A percentile compares a stretch with the other conserved stretches of the same genome.
phyloP scores from a whole-genome alignment of 495 filamentous ascomycete species.

The Amphirosellinia nigrospora region DNA sequence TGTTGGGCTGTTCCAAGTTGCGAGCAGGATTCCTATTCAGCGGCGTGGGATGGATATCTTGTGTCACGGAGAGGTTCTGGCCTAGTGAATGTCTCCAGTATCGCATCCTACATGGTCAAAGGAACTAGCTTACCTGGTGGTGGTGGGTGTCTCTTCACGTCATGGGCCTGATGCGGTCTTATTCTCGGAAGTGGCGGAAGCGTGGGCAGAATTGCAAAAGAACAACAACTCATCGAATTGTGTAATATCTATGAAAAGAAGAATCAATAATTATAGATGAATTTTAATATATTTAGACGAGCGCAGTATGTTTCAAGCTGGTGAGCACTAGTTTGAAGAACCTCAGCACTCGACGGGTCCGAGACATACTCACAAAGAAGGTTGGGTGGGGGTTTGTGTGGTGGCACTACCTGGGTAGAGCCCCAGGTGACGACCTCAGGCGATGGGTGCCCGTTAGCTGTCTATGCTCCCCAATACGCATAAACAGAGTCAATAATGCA shows the following conservation, averaged over 20 bases:
- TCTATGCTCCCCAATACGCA: background rate
- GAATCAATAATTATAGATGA: background rate
- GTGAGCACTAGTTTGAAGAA: constrained; percentile 1
- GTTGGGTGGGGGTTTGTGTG: background rate
- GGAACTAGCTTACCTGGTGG: too few relatives aligned
- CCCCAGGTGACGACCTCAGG: background rate
- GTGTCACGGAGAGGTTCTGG: constrained; percentile 11
- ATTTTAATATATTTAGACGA: constrained; percentile 5
- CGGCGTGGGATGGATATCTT: background rate
- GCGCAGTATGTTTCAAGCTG: background rate
- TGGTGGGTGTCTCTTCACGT: background rate
- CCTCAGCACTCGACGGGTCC: background rate
- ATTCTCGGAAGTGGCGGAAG: constrained; percentile 13
- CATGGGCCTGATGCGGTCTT: constrained; percentile 18
- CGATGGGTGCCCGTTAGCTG: background rate
- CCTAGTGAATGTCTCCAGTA: constrained; percentile 6
- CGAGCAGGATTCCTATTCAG: background rate
- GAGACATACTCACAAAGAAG: background rate
- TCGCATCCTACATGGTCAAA: constrained; percentile 11
- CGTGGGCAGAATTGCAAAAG: background rate
- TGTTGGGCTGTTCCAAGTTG: background rate
- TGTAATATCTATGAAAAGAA: background rate
- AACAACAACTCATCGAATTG: background rate
- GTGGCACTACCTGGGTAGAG: too few relatives aligned
- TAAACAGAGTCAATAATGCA: constrained; percentile 5